Evolutionary conservation across 441 rosid species (phyloP).

Genomic region (Syzygium malaccense): DNA sequence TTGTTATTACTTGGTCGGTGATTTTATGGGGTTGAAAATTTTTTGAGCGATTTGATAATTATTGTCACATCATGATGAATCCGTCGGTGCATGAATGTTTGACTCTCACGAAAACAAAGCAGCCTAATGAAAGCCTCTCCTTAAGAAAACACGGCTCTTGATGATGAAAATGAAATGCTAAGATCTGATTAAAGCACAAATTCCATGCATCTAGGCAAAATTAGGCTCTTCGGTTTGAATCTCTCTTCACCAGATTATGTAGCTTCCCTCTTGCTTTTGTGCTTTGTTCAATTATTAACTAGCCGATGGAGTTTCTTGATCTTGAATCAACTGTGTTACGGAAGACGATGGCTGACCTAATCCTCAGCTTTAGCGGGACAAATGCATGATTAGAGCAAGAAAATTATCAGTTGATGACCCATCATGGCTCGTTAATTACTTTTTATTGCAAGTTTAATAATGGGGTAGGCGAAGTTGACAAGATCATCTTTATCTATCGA

Average conservation of each 20-base stretch:
- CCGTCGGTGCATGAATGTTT: not conserved
- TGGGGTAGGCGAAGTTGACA: not conserved
- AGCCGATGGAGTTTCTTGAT: not conserved
- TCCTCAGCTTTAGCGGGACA: not conserved
- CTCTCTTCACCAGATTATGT: not conserved
- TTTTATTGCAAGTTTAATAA: not conserved
- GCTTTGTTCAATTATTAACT: not conserved
- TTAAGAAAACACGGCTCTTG: not conserved
- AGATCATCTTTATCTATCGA: not conserved
- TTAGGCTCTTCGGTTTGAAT: not conserved
- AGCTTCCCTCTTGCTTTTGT: not conserved
- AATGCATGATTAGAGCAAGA: not conserved
- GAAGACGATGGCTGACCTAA: not conserved
- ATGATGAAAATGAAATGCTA: not conserved
- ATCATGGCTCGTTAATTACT: not conserved
- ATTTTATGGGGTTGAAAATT: not conserved
- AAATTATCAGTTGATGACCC: not conserved
- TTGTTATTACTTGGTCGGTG: not conserved
- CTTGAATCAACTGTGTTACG: not conserved
- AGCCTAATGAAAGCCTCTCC: not conserved
- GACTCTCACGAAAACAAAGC: not conserved
- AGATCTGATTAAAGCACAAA: not conserved
- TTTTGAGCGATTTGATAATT: not conserved
- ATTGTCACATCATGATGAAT: no score
- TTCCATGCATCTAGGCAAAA: not conserved